Conservation (phyloP, 768 basidiomycete genomes). For the Leccinum olivaceopallidum region DNA sequence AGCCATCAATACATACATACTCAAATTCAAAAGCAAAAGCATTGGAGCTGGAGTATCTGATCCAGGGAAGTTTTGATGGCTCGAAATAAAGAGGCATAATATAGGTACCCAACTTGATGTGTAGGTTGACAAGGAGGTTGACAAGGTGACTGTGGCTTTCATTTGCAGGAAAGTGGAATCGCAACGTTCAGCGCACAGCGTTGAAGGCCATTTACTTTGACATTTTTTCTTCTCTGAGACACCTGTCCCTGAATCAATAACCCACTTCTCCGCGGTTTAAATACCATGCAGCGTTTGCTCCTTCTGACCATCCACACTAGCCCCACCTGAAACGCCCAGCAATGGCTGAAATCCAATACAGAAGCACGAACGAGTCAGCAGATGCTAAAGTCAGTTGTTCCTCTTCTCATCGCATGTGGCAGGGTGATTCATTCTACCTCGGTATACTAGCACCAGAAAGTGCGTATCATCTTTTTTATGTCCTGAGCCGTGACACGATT, state of each 20-base stretch:
- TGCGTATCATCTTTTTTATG: not conserved
- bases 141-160: not conserved
- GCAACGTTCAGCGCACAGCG: not conserved
- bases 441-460: conserved; percentile 9
- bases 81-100: not conserved
- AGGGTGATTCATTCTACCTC: not conserved
- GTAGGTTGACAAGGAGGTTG: not conserved
- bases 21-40: not conserved
- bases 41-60: not conserved
- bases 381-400: conserved; percentile 5
- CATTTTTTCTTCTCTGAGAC: not conserved
- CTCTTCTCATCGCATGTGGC: not conserved
- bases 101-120: not conserved
- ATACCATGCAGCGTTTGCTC: not conserved
- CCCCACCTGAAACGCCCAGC: conserved; percentile 1
- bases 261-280: conserved; percentile 6
- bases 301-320: not conserved
- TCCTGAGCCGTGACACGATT: not conserved
- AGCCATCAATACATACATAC: not conserved
- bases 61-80: not conserved
- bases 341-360: conserved; percentile 7
- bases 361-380: not conserved
- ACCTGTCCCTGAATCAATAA: conserved; percentile 5
- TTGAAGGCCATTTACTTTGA: no score
- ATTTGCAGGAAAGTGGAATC: not conserved